Conservation (phyloP, 2,329 filamentous ascomycete genomes). For the Colletotrichum tabaci region DNA sequence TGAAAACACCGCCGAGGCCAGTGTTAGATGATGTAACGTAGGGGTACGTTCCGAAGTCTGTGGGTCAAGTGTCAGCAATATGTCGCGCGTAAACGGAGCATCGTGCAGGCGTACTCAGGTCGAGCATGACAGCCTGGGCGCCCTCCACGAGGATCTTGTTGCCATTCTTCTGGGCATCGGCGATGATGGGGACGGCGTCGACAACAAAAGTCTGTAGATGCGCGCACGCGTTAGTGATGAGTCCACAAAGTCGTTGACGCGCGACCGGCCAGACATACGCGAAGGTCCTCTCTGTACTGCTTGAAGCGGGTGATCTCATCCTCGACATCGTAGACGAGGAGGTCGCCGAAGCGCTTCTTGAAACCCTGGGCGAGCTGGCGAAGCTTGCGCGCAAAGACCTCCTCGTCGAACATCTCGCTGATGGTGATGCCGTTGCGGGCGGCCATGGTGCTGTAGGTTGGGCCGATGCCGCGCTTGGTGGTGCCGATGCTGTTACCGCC, state of each 20-base stretch:
- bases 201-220: slow-evolving; percentile 64
- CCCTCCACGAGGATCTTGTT: slow-evolving; percentile 78
- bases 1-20: slow-evolving; percentile 42
- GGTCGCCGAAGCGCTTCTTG: slow-evolving; percentile 78
- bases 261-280: background rate
- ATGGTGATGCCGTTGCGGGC: slow-evolving; percentile 75
- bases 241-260: too few species aligned
- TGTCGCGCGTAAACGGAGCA: too few species aligned
- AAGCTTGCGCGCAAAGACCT: slow-evolving; percentile 77
- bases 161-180: slow-evolving; percentile 70
- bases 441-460: slow-evolving; percentile 67
- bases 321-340: slow-evolving; percentile 77
- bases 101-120: slow-evolving; percentile 55
- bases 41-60: slow-evolving; percentile 69
- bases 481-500: slow-evolving; percentile 55
- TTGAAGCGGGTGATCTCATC: slow-evolving; percentile 68
- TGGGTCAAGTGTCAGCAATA: background rate
- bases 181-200: slow-evolving; percentile 77
- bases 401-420: slow-evolving; percentile 77
- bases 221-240: background rate
- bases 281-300: slow-evolving; percentile 41
- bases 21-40: slow-evolving; percentile 47
- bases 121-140: slow-evolving; percentile 73
- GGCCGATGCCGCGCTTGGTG: slow-evolving; percentile 58
- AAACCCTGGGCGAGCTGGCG: slow-evolving; percentile 73